Conservation (phyloP, 225 moss, liverwort and hornwort species). For the Straminergon stramineum region DNA sequence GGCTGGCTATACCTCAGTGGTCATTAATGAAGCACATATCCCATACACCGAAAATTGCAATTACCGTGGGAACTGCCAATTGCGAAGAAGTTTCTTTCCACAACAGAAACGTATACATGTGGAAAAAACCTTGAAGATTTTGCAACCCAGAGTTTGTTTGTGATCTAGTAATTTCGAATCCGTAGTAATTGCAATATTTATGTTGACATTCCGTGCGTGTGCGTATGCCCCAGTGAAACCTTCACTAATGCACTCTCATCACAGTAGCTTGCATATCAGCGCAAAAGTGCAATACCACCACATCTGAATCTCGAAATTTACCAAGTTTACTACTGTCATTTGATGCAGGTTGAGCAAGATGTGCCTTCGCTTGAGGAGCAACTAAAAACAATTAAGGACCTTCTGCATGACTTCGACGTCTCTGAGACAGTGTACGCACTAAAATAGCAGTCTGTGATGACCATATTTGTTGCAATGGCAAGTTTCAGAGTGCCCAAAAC, state of each 20-base stretch:
- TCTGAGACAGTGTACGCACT: slow-evolving; percentile 47
- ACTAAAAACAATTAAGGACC: slow-evolving; percentile 47
- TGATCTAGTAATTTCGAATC: not conserved
- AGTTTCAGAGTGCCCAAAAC: not conserved
- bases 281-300: not conserved
- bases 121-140: not conserved
- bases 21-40: not conserved
- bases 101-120: not conserved
- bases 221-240: not conserved
- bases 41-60: not conserved
- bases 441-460: not conserved
- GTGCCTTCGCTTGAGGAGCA: slow-evolving; percentile 64
- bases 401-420: slow-evolving; percentile 54
- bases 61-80: not conserved
- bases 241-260: not conserved
- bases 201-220: no score
- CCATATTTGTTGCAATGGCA: not conserved
- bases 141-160: not conserved
- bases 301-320: not conserved
- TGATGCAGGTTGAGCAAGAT: slow-evolving; percentile 63
- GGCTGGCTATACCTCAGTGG: not conserved
- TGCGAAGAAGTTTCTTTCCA: not conserved
- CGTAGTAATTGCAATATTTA: no score
- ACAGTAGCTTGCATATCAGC: not conserved
- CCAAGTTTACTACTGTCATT: not conserved